phyloP scores from a whole-genome alignment of 768 basidiomycete genomes.

The Boletus rubropictus region DNA sequence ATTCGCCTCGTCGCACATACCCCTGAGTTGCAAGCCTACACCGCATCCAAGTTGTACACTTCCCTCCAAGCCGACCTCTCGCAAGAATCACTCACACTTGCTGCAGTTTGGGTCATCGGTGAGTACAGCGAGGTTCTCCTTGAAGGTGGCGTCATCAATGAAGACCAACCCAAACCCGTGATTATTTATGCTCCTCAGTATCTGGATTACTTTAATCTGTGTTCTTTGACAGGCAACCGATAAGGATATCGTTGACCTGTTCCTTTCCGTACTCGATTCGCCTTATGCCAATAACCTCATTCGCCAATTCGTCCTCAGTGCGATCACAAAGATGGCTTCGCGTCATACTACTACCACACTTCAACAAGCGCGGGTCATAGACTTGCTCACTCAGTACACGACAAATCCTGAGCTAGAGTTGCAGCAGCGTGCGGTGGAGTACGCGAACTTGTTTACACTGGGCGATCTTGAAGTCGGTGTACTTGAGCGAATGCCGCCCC shows the following conservation, averaged over 20 bases:
- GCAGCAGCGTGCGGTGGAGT: constrained; percentile 95
- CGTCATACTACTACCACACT: constrained; percentile 58
- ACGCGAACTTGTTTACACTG: constrained; percentile 75
- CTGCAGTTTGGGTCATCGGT: constrained; percentile 92
- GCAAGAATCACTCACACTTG: constrained; percentile 90
- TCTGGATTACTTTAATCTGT: not conserved
- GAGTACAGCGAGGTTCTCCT: constrained; percentile 92
- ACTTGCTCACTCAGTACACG: constrained; percentile 73
- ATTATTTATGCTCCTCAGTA: constrained; percentile 14
- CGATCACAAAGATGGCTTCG: constrained; percentile 85
- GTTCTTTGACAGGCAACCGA: constrained; percentile 55
- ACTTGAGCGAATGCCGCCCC: constrained; percentile 97
- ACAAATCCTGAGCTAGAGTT: constrained; percentile 90
- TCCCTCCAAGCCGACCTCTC: constrained; percentile 89
- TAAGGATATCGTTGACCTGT: constrained; percentile 77
- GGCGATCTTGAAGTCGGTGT: constrained; percentile 79
- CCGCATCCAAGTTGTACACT: constrained; percentile 83
- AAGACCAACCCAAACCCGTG: constrained; percentile 68
- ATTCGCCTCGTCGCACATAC: constrained; percentile 95
- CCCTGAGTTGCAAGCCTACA: constrained; percentile 93
- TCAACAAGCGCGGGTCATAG: constrained; percentile 76
- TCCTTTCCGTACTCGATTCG: constrained; percentile 83
- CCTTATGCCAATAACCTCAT: constrained; percentile 90
- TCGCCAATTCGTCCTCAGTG: constrained; percentile 87
- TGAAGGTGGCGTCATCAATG: constrained; percentile 76